A percentile compares a stretch with the other conserved stretches of the same genome.
Conservation (phyloP, 2,329 filamentous ascomycete genomes). For the Leptodontidium sp. region DNA sequence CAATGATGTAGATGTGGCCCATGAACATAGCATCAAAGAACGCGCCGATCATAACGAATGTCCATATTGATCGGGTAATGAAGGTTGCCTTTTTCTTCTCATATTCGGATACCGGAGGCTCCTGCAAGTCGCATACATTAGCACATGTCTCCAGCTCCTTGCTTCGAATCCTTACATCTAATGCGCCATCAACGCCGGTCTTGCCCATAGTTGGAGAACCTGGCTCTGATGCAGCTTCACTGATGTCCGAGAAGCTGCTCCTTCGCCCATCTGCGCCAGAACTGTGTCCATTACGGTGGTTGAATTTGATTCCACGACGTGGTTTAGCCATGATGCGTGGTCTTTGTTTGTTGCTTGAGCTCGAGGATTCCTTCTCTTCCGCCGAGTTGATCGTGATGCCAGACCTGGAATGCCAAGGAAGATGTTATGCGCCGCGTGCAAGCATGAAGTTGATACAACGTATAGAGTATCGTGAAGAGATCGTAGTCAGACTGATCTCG, state of each 20-base stretch:
- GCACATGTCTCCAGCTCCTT: slow-evolving; percentile 22
- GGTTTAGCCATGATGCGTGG: slow-evolving; percentile 52
- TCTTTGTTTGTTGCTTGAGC: slow-evolving; percentile 3
- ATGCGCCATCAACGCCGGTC: slow-evolving; percentile 49
- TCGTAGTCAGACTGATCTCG: neutral
- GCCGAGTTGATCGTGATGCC: slow-evolving; percentile 23
- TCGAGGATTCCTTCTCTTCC: slow-evolving; percentile 27
- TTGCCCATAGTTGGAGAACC: slow-evolving; percentile 40
- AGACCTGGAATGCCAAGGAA: slow-evolving; percentile 29
- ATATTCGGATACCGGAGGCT: slow-evolving; percentile 70
- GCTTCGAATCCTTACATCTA: slow-evolving; percentile 45
- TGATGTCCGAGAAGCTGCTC: slow-evolving; percentile 75
- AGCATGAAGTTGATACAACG: slow-evolving; percentile 3
- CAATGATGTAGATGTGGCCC: slow-evolving; percentile 96
- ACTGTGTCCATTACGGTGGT: slow-evolving; percentile 46
- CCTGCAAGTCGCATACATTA: slow-evolving; percentile 38
- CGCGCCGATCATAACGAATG: slow-evolving; percentile 91
- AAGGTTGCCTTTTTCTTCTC: slow-evolving; percentile 99
- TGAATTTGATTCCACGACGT: slow-evolving; percentile 63
- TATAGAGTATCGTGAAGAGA: neutral
- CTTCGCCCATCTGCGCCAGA: slow-evolving; percentile 56
- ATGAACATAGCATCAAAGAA: slow-evolving; percentile 95
- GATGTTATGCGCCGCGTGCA: slow-evolving; percentile 2
- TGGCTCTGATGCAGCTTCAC: slow-evolving; percentile 61
- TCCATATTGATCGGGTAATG: slow-evolving; percentile 96